Conservation (phyloP, 495 filamentous ascomycete genomes). For the Talaromyces wortmannii region DNA sequence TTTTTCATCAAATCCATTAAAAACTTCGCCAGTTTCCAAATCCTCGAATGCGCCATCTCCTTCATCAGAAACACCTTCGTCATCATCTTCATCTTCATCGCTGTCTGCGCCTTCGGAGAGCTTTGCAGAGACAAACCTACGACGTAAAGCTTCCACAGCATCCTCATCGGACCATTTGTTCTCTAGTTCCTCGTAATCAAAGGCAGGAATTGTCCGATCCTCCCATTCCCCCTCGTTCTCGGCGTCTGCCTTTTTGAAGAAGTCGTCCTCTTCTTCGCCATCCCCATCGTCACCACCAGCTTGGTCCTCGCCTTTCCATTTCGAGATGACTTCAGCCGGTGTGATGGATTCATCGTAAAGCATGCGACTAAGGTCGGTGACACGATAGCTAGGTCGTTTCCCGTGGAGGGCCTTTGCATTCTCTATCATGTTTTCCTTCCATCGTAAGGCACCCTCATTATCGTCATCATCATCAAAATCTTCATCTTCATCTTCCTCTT, state of each 20-base stretch:
- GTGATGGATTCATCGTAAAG: constrained; percentile 82
- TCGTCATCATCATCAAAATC: constrained; percentile 43
- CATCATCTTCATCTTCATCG: constrained; percentile 41
- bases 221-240: constrained; percentile 59
- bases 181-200: constrained; percentile 75
- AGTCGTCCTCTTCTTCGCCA: constrained; percentile 61
- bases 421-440: constrained; percentile 81
- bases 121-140: constrained; percentile 66
- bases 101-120: constrained; percentile 35
- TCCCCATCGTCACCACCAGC: constrained; percentile 23
- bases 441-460: constrained; percentile 61
- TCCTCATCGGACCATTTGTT: constrained; percentile 77
- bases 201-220: constrained; percentile 69
- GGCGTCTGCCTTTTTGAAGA: constrained; percentile 70
- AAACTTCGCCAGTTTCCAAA: constrained; percentile 67
- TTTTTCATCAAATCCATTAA: constrained; percentile 37
- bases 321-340: constrained; percentile 64
- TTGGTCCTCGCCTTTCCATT: constrained; percentile 65
- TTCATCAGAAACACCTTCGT: constrained; percentile 48
- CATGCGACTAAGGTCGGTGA: constrained; percentile 71
- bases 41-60: constrained; percentile 91
- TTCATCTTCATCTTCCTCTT: constrained; percentile 47
- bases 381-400: constrained; percentile 60
- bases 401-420: constrained; percentile 68
- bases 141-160: constrained; percentile 65